These are phyloP conservation scores for Euclidium syriacum DNA, from an alignment of 345 rosid genomes.

Conservation along the genomic window DNA sequence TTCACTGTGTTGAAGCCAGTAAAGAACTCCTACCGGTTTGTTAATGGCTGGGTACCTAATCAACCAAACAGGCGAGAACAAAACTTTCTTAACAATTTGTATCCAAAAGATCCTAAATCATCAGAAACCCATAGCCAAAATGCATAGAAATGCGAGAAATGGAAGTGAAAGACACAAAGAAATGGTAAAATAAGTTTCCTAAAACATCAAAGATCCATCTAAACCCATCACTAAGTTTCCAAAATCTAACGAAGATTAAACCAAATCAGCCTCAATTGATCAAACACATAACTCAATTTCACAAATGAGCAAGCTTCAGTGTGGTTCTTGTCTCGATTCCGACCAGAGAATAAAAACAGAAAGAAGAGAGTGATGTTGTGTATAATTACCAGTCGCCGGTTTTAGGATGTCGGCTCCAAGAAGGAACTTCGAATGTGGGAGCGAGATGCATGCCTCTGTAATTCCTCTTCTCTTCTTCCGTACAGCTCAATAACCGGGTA, in stretches of 20 bases:
- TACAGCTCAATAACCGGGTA: slow-evolving; percentile 89
- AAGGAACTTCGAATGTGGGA: slow-evolving; percentile 83
- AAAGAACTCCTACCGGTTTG: slow-evolving; percentile 89
- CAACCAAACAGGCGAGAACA: neutral
- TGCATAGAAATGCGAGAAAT: too few relatives aligned
- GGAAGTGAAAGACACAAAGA: too few relatives aligned
- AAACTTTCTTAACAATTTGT: too few relatives aligned
- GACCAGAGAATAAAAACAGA: neutral
- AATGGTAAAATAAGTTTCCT: too few relatives aligned
- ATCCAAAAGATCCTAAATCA: neutral
- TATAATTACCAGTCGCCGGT: slow-evolving; percentile 73
- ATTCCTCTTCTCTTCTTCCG: slow-evolving; percentile 71
- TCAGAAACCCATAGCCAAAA: neutral
- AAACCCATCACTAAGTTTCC: neutral
- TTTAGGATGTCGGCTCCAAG: slow-evolving; percentile 89
- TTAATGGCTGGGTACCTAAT: slow-evolving; percentile 93
- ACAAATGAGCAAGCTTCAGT: too few relatives aligned
- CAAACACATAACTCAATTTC: too few relatives aligned
- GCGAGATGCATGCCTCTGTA: slow-evolving; percentile 88
- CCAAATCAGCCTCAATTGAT: too few relatives aligned
- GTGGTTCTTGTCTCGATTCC: neutral
- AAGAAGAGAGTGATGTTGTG: slow-evolving; percentile 1
- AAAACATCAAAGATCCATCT: too few relatives aligned
- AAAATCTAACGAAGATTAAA: neutral
- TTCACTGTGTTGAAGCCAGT: slow-evolving; percentile 92